Conservation (phyloP, 768 basidiomycete genomes). For the Tylopilus subfusipes region DNA sequence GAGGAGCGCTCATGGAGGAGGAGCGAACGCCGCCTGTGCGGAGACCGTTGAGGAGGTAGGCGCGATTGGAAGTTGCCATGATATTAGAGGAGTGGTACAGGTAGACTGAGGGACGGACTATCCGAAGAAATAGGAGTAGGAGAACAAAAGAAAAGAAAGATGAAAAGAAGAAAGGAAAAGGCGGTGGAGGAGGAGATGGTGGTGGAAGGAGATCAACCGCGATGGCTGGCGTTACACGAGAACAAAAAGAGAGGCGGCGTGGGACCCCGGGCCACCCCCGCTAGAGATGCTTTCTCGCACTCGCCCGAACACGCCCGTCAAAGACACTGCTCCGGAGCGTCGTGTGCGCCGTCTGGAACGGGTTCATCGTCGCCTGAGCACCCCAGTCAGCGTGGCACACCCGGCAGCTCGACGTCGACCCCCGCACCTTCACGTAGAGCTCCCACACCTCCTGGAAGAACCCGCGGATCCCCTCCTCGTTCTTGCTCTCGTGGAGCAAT, state of each 20-base stretch:
- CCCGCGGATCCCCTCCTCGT: conserved; percentile 91
- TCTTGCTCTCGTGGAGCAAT: conserved; percentile 90
- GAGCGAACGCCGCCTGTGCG: conserved; percentile 89
- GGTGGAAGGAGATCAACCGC: conserved; percentile 8
- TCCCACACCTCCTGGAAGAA: conserved; percentile 99
- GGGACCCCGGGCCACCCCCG: conserved; percentile 16
- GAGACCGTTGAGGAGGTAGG: conserved; percentile 83
- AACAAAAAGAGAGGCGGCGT: conserved; percentile 17
- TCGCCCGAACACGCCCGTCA: conserved; percentile 77
- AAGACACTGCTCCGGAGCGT: conserved; percentile 77
- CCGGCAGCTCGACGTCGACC: neutral
- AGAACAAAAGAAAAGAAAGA: conserved; percentile 12
- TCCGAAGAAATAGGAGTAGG: conserved; percentile 6
- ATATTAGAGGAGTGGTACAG: conserved; percentile 26
- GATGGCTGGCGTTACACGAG: conserved; percentile 4
- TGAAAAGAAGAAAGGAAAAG: conserved; percentile 10
- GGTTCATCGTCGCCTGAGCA: conserved; percentile 81
- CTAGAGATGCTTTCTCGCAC: conserved; percentile 80
- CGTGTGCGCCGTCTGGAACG: conserved; percentile 93
- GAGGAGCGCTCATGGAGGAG: conserved; percentile 54
- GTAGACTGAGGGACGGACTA: neutral
- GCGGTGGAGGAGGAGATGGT: neutral
- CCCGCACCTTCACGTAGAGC: conserved; percentile 85
- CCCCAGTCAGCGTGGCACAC: neutral
- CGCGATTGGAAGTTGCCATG: conserved; percentile 57